Evolutionary conservation across 202 grass and related monocot genomes (phyloP), one percentile per base, ranked within the genome.

Genomic region (Saccharum hybrid): DNA sequence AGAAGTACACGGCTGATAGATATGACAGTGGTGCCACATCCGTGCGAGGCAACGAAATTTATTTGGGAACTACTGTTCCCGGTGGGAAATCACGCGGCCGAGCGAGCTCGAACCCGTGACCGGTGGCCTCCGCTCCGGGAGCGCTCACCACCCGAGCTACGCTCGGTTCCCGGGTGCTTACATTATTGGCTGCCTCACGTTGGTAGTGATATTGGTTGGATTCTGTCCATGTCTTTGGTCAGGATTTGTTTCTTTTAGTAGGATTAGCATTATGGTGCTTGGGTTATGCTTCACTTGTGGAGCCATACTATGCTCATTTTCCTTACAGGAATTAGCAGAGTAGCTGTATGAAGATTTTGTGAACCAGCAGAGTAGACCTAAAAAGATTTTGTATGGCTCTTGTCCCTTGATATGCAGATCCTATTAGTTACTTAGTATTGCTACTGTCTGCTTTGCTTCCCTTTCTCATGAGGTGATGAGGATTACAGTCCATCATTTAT

Each of bases 371-470:
- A 63, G 60, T 30, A 31, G 22, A 12, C 64, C 39, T 4, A 22
- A 11, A 5, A 40, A 12, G 34, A 60, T 54, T 67, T 70, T 15
- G 12, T 69, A 48, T 33, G 5, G 5, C 11, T 69, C 3, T 30
- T 28, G 6, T 34, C 79, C 54, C 8, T 5, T 64, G 40, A 54
- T 57, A 39, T 78, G 13, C 38, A 18, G 14, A 39, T 19, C 2
- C 49, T 67, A 15, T 75, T 83, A 54, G 63, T 39, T 67, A 76
- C 30, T 68, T 34, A 8, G 22, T 43, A 39, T 69, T 36, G 31
- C 70, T 38, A 78, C 66, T 51, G 5, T 12, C 8, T 62, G 45
- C 28, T 77, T 46, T 63, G 28, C 15, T 52, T 10, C 37, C 52
- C 5, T 72, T 82, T 72, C 68, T 48, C 9, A 6, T 63, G 10